A percentile compares a stretch with the other conserved stretches of the same genome.
Conservation (phyloP, 129 eudicot genomes). For the Tagetes erecta region DNA sequence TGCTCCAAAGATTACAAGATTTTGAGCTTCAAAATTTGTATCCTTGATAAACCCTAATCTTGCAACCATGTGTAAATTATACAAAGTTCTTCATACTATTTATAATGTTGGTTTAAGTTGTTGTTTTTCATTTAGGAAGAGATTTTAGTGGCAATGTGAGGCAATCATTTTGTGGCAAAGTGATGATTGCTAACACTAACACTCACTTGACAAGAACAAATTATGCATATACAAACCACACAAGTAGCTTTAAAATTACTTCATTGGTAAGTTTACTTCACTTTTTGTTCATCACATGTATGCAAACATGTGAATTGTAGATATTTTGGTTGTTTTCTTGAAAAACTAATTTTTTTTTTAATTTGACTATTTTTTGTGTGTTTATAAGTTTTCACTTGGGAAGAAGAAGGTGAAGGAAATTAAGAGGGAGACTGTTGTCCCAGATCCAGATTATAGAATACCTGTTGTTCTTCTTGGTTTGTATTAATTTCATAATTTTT, state of each 20-base stretch:
- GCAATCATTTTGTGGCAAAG: constrained; percentile 49
- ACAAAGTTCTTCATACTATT: background rate
- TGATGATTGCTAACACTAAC: constrained; percentile 24
- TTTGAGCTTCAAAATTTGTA: constrained; percentile 1
- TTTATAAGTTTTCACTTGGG: constrained; percentile 38
- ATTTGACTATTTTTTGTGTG: background rate
- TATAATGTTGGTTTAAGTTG: background rate
- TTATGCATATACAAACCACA: constrained; percentile 22
- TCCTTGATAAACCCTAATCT: constrained; percentile 14
- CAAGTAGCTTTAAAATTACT: constrained; percentile 42
- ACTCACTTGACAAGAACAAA: constrained; percentile 34
- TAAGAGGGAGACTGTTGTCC: constrained; percentile 65
- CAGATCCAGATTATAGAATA: constrained; percentile 90
- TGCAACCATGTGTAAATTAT: background rate
- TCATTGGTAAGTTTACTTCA: constrained; percentile 47
- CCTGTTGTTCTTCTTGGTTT: constrained; percentile 85
- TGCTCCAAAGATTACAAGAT: background rate
- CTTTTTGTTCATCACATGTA: constrained; percentile 10
- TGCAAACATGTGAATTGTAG: constrained; percentile 1
- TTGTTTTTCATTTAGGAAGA: constrained; percentile 40
- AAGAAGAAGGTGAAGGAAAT: constrained; percentile 61
- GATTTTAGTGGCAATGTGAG: constrained; percentile 38
- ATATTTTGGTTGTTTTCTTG: constrained; percentile 11
- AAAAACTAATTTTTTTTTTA: background rate
- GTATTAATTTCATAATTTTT: constrained; percentile 26